Conservation (phyloP, 1,284 basidiomycete genomes). For the Ustilago hordei region DNA sequence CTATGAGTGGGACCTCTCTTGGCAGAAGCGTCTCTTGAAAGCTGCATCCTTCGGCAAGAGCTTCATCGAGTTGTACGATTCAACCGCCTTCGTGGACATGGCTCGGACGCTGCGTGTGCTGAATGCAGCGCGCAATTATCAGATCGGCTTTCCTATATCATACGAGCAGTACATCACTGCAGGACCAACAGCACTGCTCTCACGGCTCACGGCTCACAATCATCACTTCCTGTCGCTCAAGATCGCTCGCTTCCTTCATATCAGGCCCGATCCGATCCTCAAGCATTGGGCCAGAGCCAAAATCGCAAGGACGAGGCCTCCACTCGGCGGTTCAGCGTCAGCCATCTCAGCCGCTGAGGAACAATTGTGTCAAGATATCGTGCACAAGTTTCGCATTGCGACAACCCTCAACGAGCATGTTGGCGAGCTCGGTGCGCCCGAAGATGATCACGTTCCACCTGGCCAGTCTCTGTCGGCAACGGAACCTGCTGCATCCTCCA, state of each 20-base stretch:
- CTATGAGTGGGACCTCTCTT: constrained; percentile 87
- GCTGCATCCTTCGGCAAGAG: constrained; percentile 94
- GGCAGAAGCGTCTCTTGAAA: constrained; percentile 85
- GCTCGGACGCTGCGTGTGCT: constrained; percentile 92
- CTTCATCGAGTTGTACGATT: constrained; percentile 91
- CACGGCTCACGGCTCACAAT: constrained; percentile 85
- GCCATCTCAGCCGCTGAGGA: constrained; percentile 74
- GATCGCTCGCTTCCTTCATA: constrained; percentile 84
- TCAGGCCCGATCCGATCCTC: constrained; percentile 87
- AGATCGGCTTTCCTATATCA: constrained; percentile 92
- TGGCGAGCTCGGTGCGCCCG: constrained; percentile 27
- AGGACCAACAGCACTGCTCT: constrained; percentile 75
- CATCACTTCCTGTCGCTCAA: constrained; percentile 90
- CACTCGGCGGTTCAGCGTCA: constrained; percentile 25
- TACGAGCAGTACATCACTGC: constrained; percentile 79
- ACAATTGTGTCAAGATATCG: constrained; percentile 82
- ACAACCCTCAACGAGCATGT: constrained; percentile 62
- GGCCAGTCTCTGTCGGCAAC: not conserved
- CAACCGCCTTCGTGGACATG: constrained; percentile 89
- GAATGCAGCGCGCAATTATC: constrained; percentile 89
- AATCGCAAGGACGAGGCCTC: constrained; percentile 77
- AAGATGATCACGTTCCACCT: constrained; percentile 12
- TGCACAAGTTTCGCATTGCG: constrained; percentile 83
- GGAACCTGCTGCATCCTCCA: not conserved
- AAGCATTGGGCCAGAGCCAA: constrained; percentile 97